Evolutionary conservation across 1,139 yeast genomes (phyloP).

Genomic region (Geotrichum armillariae): DNA sequence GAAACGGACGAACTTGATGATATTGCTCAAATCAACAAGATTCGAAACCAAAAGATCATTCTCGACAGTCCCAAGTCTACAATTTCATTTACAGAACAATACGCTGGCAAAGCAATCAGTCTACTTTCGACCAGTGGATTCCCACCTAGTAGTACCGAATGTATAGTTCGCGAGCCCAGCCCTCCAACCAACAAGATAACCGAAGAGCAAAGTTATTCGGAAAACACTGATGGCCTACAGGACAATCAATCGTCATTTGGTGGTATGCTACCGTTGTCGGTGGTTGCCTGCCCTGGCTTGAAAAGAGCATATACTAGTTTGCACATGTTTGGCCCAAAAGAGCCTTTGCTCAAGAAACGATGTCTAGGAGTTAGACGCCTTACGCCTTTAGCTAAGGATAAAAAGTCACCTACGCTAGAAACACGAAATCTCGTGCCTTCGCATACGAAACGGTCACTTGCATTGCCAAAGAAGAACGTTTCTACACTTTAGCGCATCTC

Average conservation of each 20-base stretch:
- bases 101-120: neutral
- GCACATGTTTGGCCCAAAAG: constrained; percentile 6
- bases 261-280: neutral
- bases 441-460: no score
- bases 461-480: no score
- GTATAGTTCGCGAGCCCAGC: neutral
- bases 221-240: neutral
- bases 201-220: neutral
- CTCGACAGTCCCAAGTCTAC: neutral
- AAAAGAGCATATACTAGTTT: neutral
- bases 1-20: constrained; percentile 11
- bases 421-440: no score
- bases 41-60: constrained; percentile 5
- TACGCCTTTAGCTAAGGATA: neutral
- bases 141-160: constrained; percentile 10
- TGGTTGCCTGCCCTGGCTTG: neutral
- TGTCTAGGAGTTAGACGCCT: constrained; percentile 3
- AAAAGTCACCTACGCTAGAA: no score
- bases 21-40: constrained; percentile 10
- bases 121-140: constrained; percentile 7
- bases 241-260: constrained; percentile 1
- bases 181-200: neutral
- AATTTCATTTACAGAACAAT: constrained; percentile 9
- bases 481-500: no score
- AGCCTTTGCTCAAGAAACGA: constrained; percentile 1